Percentiles rank a stretch among this genome's conserved stretches.
Evolutionary conservation across 2,329 filamentous ascomycete species (phyloP).

Genomic region (Ceratocystis colombiana): DNA sequence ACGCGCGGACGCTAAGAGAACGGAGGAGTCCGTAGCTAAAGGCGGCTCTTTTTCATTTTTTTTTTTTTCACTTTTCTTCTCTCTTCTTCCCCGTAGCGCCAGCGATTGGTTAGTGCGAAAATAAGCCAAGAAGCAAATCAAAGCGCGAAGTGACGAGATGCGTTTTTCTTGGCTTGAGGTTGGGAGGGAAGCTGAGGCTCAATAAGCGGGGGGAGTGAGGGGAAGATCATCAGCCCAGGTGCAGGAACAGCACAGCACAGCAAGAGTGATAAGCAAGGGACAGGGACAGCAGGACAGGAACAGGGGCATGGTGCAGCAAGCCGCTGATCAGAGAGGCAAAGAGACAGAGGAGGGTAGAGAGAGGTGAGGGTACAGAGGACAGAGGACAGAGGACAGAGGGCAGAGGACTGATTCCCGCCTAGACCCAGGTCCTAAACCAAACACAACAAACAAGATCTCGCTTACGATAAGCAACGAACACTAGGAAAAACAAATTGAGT

Average conservation of each 20-base stretch:
- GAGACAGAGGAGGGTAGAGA: too few relatives aligned
- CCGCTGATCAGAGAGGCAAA: too few relatives aligned
- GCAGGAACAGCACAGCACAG: not conserved
- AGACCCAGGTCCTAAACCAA: too few relatives aligned
- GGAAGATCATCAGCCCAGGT: not conserved
- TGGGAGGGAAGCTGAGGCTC: constrained; percentile 3
- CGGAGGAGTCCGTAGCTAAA: not conserved
- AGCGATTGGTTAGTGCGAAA: not conserved
- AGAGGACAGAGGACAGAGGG: too few relatives aligned
- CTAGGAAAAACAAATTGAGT: not conserved
- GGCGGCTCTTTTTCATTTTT: not conserved
- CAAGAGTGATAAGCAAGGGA: too few relatives aligned
- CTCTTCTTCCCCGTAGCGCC: not conserved
- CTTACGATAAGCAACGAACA: too few relatives aligned
- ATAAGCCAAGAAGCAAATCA: not conserved
- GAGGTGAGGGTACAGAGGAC: too few relatives aligned
- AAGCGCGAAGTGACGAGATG: not conserved
- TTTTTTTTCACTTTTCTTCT: not conserved
- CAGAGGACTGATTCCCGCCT: too few relatives aligned
- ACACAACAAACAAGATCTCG: too few relatives aligned
- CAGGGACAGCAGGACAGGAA: not conserved
- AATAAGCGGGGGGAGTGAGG: not conserved
- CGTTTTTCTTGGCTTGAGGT: not conserved
- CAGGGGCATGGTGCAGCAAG: not conserved
- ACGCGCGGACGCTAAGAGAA: not conserved